Percentiles rank a stretch among this genome's conserved stretches.
Conservation (phyloP, 441 rosid genomes). For the Brassica hybrid region DNA sequence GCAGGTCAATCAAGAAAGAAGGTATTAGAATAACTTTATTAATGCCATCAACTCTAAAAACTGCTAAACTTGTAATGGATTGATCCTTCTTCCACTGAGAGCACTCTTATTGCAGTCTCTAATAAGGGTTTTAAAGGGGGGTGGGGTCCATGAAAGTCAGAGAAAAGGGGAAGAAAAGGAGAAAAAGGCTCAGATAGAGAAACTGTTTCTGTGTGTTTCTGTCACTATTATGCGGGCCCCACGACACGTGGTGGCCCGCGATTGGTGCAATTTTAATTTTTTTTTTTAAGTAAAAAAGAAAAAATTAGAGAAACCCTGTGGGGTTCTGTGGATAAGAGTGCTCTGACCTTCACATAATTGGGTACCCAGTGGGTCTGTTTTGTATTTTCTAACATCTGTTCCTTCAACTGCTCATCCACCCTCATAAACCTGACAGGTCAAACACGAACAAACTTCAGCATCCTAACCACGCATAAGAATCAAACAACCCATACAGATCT, state of each 20-base stretch:
- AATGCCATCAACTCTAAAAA: slow-evolving; percentile 15
- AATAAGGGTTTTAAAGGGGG: no score
- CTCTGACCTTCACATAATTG: slow-evolving; percentile 90
- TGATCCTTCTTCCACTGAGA: slow-evolving; percentile 26
- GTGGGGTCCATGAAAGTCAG: no score
- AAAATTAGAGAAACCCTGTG: no score
- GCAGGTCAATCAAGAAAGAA: slow-evolving; percentile 21
- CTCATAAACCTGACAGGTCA: slow-evolving; percentile 74
- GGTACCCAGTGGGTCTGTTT: slow-evolving; percentile 96
- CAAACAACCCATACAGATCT: background rate
- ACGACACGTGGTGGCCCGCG: no score
- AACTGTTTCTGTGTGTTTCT: no score
- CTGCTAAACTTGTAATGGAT: slow-evolving; percentile 7
- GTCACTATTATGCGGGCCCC: no score
- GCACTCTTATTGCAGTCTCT: no score
- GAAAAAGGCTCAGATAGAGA: no score
- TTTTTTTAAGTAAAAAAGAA: no score
- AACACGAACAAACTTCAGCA: background rate
- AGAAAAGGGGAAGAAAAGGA: no score
- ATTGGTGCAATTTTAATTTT: no score
- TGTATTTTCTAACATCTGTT: slow-evolving; percentile 80
- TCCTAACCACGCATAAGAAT: background rate
- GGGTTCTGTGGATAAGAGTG: no score
- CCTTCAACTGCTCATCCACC: slow-evolving; percentile 76
- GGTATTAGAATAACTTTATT: background rate